phyloP scores from a whole-genome alignment of 2,329 filamentous ascomycete species.

The Elsinoe ampelina region DNA sequence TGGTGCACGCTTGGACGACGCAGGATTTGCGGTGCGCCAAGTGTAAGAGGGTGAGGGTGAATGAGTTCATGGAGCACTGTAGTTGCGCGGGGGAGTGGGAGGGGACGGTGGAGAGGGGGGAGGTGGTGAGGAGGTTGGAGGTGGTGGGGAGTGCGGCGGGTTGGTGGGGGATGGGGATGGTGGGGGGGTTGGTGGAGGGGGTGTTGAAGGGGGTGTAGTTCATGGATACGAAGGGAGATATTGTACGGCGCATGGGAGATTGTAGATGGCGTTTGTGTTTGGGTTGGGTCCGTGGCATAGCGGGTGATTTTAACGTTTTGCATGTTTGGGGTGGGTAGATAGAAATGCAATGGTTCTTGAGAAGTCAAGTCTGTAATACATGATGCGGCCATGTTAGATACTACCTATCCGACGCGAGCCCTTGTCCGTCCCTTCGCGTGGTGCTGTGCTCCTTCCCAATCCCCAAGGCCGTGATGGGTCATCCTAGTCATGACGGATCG shows the following conservation, averaged over 20 bases:
- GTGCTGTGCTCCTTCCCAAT: too few species aligned
- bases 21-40: conserved; percentile 86
- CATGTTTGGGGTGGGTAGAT: too few species aligned
- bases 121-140: conserved; percentile 54
- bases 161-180: conserved; percentile 73
- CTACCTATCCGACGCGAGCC: too few species aligned
- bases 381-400: too few species aligned
- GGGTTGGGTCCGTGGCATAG: too few species aligned
- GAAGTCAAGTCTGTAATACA: too few species aligned
- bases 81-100: conserved; percentile 82
- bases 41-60: conserved; percentile 56
- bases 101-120: conserved; percentile 57
- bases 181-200: conserved; percentile 57
- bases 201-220: conserved; percentile 12
- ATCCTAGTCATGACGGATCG: too few species aligned
- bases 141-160: conserved; percentile 67
- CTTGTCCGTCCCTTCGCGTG: too few species aligned
- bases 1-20: conserved; percentile 70
- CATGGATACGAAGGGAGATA: neutral
- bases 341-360: too few species aligned
- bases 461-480: too few species aligned
- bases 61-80: conserved; percentile 96
- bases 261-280: neutral
- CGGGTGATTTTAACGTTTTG: too few species aligned
- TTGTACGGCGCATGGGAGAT: neutral